Conservation (phyloP, 2,329 filamentous ascomycete species). For the Cadophora gregata region DNA sequence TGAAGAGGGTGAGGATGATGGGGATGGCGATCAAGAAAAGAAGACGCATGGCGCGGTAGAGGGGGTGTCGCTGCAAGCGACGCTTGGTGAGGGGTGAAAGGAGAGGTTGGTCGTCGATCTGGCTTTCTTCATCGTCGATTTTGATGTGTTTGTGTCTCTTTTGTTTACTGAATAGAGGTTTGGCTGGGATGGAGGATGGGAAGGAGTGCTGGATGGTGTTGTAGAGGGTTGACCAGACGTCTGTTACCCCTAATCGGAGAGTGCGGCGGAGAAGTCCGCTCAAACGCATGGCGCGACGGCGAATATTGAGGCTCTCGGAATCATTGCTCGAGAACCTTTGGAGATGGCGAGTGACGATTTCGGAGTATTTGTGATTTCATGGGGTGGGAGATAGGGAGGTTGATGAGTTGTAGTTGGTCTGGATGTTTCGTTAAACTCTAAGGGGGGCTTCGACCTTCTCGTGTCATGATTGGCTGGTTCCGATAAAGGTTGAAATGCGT, state of each 20-base stretch:
- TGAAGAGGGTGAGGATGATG: conserved; percentile 38
- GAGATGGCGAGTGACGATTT: neutral
- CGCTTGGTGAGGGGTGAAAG: neutral
- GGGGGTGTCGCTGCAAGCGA: neutral
- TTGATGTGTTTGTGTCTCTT: conserved; percentile 39
- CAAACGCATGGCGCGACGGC: conserved; percentile 27
- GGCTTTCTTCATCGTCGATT: conserved; percentile 43
- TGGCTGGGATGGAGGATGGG: neutral
- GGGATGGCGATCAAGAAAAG: conserved; percentile 35
- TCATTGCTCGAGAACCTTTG: conserved; percentile 17
- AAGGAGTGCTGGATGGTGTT: conserved; percentile 6
- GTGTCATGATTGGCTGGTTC: neutral
- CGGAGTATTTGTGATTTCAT: too few relatives aligned
- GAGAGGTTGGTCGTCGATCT: conserved; percentile 16
- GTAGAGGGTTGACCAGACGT: conserved; percentile 21
- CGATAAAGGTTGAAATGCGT: neutral
- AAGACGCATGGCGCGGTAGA: conserved; percentile 13
- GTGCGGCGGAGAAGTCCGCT: conserved; percentile 24
- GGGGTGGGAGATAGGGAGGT: neutral
- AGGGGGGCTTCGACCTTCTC: neutral
- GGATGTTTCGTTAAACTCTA: neutral
- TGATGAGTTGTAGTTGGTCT: conserved; percentile 1
- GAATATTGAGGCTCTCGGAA: conserved; percentile 6
- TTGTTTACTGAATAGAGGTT: neutral
- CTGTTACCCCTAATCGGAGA: conserved; percentile 24